phyloP scores from a whole-genome alignment of 2,329 filamentous ascomycete genomes.

The Tolypocladium tropicale region DNA sequence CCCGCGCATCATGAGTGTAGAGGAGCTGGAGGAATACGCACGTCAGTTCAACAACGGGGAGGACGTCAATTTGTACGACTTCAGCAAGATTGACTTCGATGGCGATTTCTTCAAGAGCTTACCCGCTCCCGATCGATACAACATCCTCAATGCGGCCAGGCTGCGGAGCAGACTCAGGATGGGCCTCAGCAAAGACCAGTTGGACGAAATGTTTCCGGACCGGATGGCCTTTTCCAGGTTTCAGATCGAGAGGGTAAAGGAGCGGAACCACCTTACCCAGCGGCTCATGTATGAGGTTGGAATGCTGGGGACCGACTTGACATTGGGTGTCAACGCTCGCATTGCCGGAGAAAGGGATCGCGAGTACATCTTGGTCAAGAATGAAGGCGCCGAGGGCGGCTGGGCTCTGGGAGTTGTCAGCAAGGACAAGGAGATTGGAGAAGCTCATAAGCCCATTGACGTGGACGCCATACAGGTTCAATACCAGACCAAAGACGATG shows the following conservation, averaged over 20 bases:
- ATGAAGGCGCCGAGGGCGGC: constrained; percentile 86
- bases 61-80: constrained; percentile 87
- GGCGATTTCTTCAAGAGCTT: constrained; percentile 90
- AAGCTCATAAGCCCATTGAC: constrained; percentile 82
- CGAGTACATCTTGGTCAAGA: constrained; percentile 94
- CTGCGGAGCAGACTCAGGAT: constrained; percentile 82
- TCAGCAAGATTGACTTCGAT: constrained; percentile 97
- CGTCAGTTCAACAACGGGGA: constrained; percentile 85
- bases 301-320: constrained; percentile 68
- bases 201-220: constrained; percentile 94
- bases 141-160: constrained; percentile 90
- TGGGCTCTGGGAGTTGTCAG: constrained; percentile 94
- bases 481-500: constrained; percentile 47
- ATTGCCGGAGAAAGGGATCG: constrained; percentile 79
- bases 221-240: constrained; percentile 95
- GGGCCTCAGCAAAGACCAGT: constrained; percentile 92
- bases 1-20: constrained; percentile 89
- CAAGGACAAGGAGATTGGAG: constrained; percentile 68
- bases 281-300: constrained; percentile 89
- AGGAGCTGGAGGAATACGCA: constrained; percentile 90
- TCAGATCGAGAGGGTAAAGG: constrained; percentile 86
- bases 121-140: constrained; percentile 85
- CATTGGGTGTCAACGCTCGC: constrained; percentile 53
- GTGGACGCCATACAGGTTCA: constrained; percentile 59
- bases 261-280: constrained; percentile 91